Percentiles rank a stretch among this genome's conserved stretches.
phyloP scores from a whole-genome alignment of 2,329 filamentous ascomycete genomes.

The Scedosporium boydii region DNA sequence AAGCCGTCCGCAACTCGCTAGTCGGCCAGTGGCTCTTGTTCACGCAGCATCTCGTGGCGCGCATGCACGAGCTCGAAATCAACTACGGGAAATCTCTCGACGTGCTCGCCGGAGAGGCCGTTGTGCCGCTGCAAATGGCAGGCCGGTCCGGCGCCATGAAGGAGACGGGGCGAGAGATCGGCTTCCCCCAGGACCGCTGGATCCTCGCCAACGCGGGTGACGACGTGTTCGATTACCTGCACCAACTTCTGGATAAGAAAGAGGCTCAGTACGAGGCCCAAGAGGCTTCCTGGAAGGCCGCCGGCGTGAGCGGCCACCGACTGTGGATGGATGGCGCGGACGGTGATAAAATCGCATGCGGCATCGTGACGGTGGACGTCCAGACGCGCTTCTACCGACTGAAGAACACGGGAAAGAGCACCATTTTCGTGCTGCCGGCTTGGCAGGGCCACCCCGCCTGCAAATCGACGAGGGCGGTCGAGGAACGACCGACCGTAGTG shows the following conservation, averaged over 20 bases:
- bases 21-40: slow-evolving; percentile 49
- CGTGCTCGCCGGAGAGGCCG: slow-evolving; percentile 37
- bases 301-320: slow-evolving; percentile 31
- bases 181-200: slow-evolving; percentile 45
- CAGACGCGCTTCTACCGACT: slow-evolving; percentile 43
- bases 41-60: slow-evolving; percentile 41
- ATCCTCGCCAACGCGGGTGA: slow-evolving; percentile 45
- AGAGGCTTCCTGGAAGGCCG: slow-evolving; percentile 22
- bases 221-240: slow-evolving; percentile 37
- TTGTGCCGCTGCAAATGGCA: slow-evolving; percentile 41
- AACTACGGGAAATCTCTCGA: slow-evolving; percentile 41
- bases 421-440: slow-evolving; percentile 45
- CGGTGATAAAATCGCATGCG: slow-evolving; percentile 24
- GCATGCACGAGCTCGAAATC: slow-evolving; percentile 49
- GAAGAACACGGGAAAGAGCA: slow-evolving; percentile 30
- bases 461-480: slow-evolving; percentile 32
- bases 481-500: slow-evolving; percentile 30
- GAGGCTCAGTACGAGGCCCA: slow-evolving; percentile 30
- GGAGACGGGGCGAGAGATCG: slow-evolving; percentile 35
- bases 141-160: slow-evolving; percentile 42
- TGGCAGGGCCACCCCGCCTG: slow-evolving; percentile 35
- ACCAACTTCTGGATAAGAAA: slow-evolving; percentile 34
- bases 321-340: slow-evolving; percentile 19
- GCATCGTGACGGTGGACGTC: slow-evolving; percentile 39
- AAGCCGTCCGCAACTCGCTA: slow-evolving; percentile 38